These are phyloP conservation scores for Yueomyces sp. DNA, from an alignment of 805 yeast genomes.

Conservation along the genomic window DNA sequence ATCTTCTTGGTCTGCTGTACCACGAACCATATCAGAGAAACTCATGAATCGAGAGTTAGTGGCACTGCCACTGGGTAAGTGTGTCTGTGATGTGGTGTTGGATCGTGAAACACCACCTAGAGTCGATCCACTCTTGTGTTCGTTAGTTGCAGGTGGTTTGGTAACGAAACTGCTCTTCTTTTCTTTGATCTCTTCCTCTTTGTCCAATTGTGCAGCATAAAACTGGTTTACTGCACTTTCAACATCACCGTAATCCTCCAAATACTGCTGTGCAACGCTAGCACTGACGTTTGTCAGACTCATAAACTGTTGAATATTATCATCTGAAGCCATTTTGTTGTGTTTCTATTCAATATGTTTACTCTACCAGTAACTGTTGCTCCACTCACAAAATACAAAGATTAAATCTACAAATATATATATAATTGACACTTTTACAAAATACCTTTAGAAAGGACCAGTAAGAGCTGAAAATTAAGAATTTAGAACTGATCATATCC, in stretches of 20 bases:
- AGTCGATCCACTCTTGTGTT: background rate
- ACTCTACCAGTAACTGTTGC: too few species aligned
- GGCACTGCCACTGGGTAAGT: background rate
- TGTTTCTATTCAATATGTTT: too few species aligned
- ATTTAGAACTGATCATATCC: too few species aligned
- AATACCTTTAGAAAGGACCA: too few species aligned
- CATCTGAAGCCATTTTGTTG: constrained; percentile 6
- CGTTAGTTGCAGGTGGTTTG: background rate
- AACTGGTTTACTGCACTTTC: constrained; percentile 19
- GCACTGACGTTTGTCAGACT: constrained; percentile 27
- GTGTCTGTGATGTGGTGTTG: background rate
- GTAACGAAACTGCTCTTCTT: background rate
- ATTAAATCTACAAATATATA: too few species aligned
- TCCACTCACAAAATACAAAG: too few species aligned
- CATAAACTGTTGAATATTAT: constrained; percentile 23
- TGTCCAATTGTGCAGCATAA: constrained; percentile 9
- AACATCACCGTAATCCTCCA: constrained; percentile 18
- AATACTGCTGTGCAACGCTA: constrained; percentile 27
- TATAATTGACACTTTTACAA: too few species aligned
- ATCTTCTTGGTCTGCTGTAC: constrained; percentile 28
- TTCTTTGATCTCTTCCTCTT: background rate
- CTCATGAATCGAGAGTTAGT: constrained; percentile 25
- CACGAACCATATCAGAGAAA: constrained; percentile 27
- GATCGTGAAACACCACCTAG: background rate
- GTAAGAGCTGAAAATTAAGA: too few species aligned